Percentiles rank a stretch among this genome's conserved stretches.
Conservation (phyloP, 139 green algal species). For the Zygnema cylindricum region DNA sequence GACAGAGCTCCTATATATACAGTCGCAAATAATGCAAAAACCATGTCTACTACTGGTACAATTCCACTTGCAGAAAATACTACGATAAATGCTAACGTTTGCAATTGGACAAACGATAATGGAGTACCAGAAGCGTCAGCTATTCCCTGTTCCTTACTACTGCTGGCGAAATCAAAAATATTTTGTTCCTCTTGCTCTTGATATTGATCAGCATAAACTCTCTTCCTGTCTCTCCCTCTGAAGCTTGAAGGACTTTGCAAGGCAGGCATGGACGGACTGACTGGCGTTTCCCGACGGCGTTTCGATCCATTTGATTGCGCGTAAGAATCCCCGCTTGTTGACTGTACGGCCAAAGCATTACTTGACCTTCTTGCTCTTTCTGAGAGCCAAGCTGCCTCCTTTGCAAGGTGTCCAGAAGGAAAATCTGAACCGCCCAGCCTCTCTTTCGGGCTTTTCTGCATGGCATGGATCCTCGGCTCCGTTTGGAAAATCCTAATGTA, state of each 20-base stretch:
- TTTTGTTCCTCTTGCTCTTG: too few species aligned
- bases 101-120: background rate
- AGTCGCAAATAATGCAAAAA: conserved; percentile 3
- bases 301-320: background rate
- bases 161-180: too few species aligned
- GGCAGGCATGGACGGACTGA: background rate
- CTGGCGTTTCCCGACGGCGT: too few species aligned
- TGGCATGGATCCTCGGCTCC: background rate
- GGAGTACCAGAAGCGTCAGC: background rate
- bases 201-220: too few species aligned
- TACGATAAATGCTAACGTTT: background rate
- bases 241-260: background rate
- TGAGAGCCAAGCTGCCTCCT: background rate
- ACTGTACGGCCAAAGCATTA: background rate
- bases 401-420: background rate
- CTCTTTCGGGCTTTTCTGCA: background rate
- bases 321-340: background rate
- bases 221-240: background rate
- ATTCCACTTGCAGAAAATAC: conserved; percentile 6
- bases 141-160: background rate
- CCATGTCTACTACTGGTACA: conserved; percentile 1
- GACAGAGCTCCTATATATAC: background rate
- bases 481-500: too few species aligned
- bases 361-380: background rate
- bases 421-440: background rate